Evolutionary conservation across 2,329 filamentous ascomycete species (phyloP).

Genomic region (Chrysoporthe cubensis): DNA sequence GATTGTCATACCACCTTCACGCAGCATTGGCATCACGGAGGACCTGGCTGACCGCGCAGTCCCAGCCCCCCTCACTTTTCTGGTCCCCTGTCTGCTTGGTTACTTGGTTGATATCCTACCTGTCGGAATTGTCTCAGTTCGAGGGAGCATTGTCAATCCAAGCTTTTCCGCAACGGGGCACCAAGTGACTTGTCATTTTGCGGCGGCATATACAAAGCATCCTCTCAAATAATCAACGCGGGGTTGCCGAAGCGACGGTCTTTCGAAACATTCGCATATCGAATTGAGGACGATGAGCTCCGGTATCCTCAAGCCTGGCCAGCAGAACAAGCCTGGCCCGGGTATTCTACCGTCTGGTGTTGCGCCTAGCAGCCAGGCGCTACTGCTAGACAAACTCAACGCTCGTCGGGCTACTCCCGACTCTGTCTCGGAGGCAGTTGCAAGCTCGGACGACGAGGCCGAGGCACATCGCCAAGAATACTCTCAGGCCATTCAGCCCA

Average conservation of each 20-base stretch:
- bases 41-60: slow-evolving; percentile 1
- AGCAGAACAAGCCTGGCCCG: slow-evolving; percentile 56
- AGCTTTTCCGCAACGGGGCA: background rate
- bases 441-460: slow-evolving; percentile 90
- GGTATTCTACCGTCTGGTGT: slow-evolving; percentile 46
- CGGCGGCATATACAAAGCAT: background rate
- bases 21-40: background rate
- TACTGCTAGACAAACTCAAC: slow-evolving; percentile 76
- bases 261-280: slow-evolving; percentile 3
- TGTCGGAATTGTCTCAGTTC: slow-evolving; percentile 3
- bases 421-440: slow-evolving; percentile 75
- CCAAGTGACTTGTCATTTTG: slow-evolving; percentile 5
- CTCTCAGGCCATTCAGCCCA: slow-evolving; percentile 56
- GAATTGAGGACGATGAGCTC: slow-evolving; percentile 52
- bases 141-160: slow-evolving; percentile 3
- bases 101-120: background rate
- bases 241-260: background rate
- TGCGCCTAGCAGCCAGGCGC: slow-evolving; percentile 63
- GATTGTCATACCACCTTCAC: background rate
- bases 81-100: background rate
- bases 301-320: slow-evolving; percentile 52
- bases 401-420: slow-evolving; percentile 87
- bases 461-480: slow-evolving; percentile 65
- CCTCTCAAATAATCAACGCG: slow-evolving; percentile 11
- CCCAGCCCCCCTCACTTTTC: background rate